phyloP scores from a whole-genome alignment of 768 basidiomycete species.

The Gyrodon lividus region DNA sequence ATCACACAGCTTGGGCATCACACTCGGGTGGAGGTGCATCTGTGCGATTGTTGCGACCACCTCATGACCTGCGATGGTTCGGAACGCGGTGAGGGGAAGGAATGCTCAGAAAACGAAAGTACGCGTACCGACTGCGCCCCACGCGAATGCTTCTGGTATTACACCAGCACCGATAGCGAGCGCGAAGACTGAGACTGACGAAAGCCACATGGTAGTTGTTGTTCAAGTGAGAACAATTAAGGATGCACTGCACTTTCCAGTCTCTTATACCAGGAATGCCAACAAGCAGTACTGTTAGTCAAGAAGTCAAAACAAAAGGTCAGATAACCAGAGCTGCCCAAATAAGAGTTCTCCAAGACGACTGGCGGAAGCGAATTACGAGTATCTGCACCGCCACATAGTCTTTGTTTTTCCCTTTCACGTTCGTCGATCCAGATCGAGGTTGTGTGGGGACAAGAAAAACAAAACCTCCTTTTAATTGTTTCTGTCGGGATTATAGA shows the following conservation, averaged over 20 bases:
- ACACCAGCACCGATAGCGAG: constrained; percentile 15
- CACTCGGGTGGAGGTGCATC: constrained; percentile 78
- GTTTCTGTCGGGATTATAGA: neutral
- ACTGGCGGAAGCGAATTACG: neutral
- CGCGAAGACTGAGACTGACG: constrained; percentile 6
- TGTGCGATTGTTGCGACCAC: constrained; percentile 93
- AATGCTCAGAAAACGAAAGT: neutral
- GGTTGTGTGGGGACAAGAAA: neutral
- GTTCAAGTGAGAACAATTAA: neutral
- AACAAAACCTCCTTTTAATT: neutral
- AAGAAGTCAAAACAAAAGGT: neutral
- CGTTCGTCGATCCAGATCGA: neutral
- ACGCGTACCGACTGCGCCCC: constrained; percentile 41
- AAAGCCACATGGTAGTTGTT: constrained; percentile 25
- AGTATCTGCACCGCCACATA: neutral
- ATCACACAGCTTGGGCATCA: constrained; percentile 61
- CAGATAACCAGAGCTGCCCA: neutral
- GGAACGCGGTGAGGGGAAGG: neutral
- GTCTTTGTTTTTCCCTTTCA: neutral
- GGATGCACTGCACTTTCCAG: neutral
- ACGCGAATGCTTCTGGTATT: constrained; percentile 33
- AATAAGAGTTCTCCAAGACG: neutral
- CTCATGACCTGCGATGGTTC: constrained; percentile 65
- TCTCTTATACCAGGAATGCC: neutral
- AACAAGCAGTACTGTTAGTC: neutral